Evolutionary conservation across 2,329 filamentous ascomycete species (phyloP), one percentile per base, ranked within the genome.

Genomic region (Colletotrichum brevisporum): DNA sequence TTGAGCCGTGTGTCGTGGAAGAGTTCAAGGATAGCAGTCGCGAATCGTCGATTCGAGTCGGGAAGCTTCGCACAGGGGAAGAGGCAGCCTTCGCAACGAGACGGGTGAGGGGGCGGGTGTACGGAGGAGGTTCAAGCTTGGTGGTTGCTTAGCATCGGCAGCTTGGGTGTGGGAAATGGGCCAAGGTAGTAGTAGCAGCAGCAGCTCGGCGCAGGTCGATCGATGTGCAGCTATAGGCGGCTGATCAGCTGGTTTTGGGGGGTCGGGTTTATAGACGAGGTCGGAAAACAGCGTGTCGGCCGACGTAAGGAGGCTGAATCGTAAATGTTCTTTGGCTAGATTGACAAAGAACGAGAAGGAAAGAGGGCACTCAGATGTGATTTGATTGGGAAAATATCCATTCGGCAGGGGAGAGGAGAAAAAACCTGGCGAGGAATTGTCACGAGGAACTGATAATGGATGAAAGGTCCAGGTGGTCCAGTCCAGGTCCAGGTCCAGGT

Each of bases 391-490:
- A 43, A 61, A 21, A 31, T 36, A 36, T 36, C 16, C 8, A 52
- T 52, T 13, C 21, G 12, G 45, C 16, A 47, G 45, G 45, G 4
- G 4, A 18, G 18, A 48, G 52, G 57, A 51, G 57, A 51, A 50
- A 57, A 59, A 51, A n/a, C 21, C 39, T 45, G 53, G 45, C 41
- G 53, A 58, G 67, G 55, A 68, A 68, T 59, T 71, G 68, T 64
- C 57, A 53, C 36, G 51, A 71, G 64, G 59, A 54, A 67, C 53
- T 50, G 62, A 64, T 60, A 61, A 70, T 65, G 61, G 59, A 60
- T 41, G 62, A 66, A 66, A 69, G 62, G 55, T 66, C 21, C 21
- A 24, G 21, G 21, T 24, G 21, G 21, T 24, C 21, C 21, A 24
- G 21, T 24, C 21, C 21, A 24, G 21, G 21, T 24, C 21, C 21